Evolutionary conservation across 1,284 basidiomycete species (phyloP), one percentile per base, ranked within the genome.

Genomic region (Pseudozyma sp.): DNA sequence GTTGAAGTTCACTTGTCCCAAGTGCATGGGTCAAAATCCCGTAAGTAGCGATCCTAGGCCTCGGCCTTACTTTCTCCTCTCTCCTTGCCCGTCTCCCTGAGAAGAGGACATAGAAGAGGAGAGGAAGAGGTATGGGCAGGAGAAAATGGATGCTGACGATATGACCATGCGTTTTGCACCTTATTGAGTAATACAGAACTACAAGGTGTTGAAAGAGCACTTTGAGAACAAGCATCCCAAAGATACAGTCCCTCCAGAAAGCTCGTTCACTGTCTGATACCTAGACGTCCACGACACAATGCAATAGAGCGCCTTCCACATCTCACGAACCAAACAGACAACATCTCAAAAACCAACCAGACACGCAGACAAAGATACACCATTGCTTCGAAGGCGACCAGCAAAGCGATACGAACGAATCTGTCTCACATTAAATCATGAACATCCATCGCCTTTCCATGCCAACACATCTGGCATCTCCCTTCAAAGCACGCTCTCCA

Each of bases 221-320:
- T 72, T 67, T 51, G 64, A 72, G 21, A 67, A 67, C 21, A 72
- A 72, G 38, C 70, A 72, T 54, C 70, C 70, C 0, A 72, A 72
- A 42, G 70, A 66, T 1, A 57, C 48, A 6, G 51, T 49, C 50
- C 70, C 70, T 9, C 49, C 56, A 12, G 70, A 72, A 39, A 51
- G 48, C 52, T 56, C 42, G 9, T 72, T 72, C 53, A 47, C 52
- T 13, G 61, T 53, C 6, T 63, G 52, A 36, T 36, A 31, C 18
- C 18, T 44, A 19, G 9, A 44, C 25, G 25, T 31, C 25, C 25
- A 31, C 25, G 6, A 31, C 25, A 6, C 25, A 31, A 31, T 31
- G 25, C 25, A 31, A 31, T 31, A 31, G 25, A 31, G 3, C 25
- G 3, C 25, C 25, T 31, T 6, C 25, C 25, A 31, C 25, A 31